These are phyloP conservation scores for Eucalyptus pauciflora DNA, from an alignment of 345 rosid genomes.

Conservation along the genomic window DNA sequence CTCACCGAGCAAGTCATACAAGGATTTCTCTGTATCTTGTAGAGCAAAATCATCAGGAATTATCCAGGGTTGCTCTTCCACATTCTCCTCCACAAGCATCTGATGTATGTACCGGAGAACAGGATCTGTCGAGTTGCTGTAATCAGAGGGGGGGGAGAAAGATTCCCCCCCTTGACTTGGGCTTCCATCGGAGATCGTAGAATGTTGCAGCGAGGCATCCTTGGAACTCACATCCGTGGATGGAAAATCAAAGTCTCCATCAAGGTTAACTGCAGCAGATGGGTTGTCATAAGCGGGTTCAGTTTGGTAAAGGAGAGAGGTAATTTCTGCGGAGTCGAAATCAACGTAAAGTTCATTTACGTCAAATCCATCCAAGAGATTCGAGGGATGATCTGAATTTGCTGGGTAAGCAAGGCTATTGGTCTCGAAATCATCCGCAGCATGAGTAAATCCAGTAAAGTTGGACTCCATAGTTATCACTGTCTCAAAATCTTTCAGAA, in stretches of 20 bases:
- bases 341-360: not conserved
- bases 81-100: constrained; percentile 34
- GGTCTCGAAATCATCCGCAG: not conserved
- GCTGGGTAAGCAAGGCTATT: not conserved
- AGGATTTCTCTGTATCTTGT: constrained; percentile 28
- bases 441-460: not conserved
- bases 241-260: not conserved
- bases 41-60: constrained; percentile 20
- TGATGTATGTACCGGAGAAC: constrained; percentile 21
- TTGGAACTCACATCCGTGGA: not conserved
- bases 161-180: not conserved
- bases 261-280: not conserved
- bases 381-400: not conserved
- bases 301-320: not conserved
- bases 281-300: not conserved
- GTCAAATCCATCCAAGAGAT: not conserved
- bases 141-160: constrained; percentile 13
- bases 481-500: not conserved
- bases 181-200: not conserved
- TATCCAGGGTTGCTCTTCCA: constrained; percentile 27
- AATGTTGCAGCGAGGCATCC: not conserved
- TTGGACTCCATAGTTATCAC: not conserved
- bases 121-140: constrained; percentile 14
- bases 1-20: constrained; percentile 20
- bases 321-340: not conserved